phyloP scores from a whole-genome alignment of 208 protist species.

The Crithidia bombi region DNA sequence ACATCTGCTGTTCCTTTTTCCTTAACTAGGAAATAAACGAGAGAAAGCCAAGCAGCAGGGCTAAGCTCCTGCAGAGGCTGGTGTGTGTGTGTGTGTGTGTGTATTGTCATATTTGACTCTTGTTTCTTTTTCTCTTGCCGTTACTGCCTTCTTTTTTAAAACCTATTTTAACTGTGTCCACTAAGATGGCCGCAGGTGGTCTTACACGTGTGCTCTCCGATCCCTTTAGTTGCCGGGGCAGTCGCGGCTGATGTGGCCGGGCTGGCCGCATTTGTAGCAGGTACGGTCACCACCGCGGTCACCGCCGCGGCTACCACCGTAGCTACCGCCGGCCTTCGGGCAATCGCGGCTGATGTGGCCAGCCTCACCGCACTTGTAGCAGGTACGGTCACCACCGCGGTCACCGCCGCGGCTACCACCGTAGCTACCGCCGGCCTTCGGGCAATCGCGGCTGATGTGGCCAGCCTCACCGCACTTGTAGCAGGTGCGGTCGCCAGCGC shows the following conservation, averaged over 20 bases:
- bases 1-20: no score
- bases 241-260: slow-evolving; percentile 82
- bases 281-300: slow-evolving; percentile 57
- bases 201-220: slow-evolving; percentile 13
- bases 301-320: slow-evolving; percentile 35
- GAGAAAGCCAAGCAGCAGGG: no score
- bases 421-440: slow-evolving; percentile 44
- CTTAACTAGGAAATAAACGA: no score
- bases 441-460: slow-evolving; percentile 87
- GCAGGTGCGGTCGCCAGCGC: slow-evolving; percentile 73
- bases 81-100: no score
- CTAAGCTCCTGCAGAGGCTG: no score
- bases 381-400: slow-evolving; percentile 63
- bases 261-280: slow-evolving; percentile 86
- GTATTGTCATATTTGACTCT: no score
- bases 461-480: slow-evolving; percentile 78
- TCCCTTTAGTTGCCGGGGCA: slow-evolving; percentile 54
- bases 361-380: slow-evolving; percentile 84
- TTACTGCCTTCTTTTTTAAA: background rate
- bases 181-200: slow-evolving; percentile 4
- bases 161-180: background rate
- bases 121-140: background rate
- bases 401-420: slow-evolving; percentile 28
- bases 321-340: slow-evolving; percentile 50
- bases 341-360: slow-evolving; percentile 89